These are phyloP conservation scores for Aaosphaeria pasadenensis DNA, from an alignment of 2,329 filamentous ascomycete species.

Conservation along the genomic window DNA sequence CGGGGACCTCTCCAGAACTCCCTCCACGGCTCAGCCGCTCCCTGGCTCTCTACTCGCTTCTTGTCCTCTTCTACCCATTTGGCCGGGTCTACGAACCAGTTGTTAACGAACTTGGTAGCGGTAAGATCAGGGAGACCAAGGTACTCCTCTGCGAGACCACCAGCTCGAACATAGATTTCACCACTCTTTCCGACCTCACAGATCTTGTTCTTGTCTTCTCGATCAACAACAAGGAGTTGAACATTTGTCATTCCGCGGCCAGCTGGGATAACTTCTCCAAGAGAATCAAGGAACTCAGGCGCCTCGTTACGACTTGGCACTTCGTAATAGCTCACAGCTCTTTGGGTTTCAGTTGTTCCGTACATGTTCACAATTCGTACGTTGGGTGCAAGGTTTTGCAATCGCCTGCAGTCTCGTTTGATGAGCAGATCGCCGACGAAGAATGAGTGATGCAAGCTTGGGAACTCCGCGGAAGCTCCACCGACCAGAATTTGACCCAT, in stretches of 20 bases:
- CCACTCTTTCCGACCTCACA: slow-evolving; percentile 80
- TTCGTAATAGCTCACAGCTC: slow-evolving; percentile 79
- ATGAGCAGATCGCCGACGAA: slow-evolving; percentile 91
- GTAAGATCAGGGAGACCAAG: slow-evolving; percentile 62
- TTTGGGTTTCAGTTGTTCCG: slow-evolving; percentile 80
- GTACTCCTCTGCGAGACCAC: slow-evolving; percentile 81
- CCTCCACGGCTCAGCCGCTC: slow-evolving; percentile 69
- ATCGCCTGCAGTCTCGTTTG: slow-evolving; percentile 71
- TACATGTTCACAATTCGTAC: slow-evolving; percentile 81
- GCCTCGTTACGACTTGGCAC: slow-evolving; percentile 66
- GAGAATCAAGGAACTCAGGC: slow-evolving; percentile 59
- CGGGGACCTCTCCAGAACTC: slow-evolving; percentile 75
- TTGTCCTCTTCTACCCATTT: slow-evolving; percentile 67
- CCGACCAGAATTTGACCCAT: slow-evolving; percentile 96
- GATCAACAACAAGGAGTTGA: slow-evolving; percentile 80
- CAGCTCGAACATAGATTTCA: slow-evolving; percentile 79
- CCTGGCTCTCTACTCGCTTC: slow-evolving; percentile 45
- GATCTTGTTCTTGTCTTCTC: slow-evolving; percentile 62
- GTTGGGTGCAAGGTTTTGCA: slow-evolving; percentile 75
- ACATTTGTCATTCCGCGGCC: slow-evolving; percentile 86
- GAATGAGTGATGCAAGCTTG: slow-evolving; percentile 73
- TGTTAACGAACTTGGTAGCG: slow-evolving; percentile 70
- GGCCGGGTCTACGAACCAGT: slow-evolving; percentile 79
- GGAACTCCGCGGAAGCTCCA: slow-evolving; percentile 73
- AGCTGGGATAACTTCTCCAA: slow-evolving; percentile 76